Base-by-base conservation (phyloP, 148 eudicot species). In the Rhododendron ovatum region DNA sequence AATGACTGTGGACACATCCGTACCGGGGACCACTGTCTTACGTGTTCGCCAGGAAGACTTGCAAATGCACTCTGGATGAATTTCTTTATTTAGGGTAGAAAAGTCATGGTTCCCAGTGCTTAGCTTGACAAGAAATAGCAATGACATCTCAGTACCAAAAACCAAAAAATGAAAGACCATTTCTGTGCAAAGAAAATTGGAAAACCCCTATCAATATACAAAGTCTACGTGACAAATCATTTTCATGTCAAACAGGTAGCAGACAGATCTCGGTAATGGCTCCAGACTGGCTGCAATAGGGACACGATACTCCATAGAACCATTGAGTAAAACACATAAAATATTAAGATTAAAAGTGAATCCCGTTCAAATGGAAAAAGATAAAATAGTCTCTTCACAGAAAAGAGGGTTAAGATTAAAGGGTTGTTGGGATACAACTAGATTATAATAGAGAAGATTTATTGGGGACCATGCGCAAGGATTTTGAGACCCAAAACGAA, bases 391-490 rank as follows among this genome's bases (percentile, higher is more conserved):
- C 33, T 26, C 74, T 67, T 67, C 74, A 67, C 74, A 67, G 6
- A 11, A 67, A 67, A 67, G 33, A 67, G 74, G 35, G 74, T n/a
- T 11, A 1, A 67, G 33, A 67, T 11, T 67, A 67, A 67, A 67
- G 74, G 74, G 74, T 67, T 26, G 74, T 33, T 71, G 30, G 76
- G 41, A 71, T 33, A 67, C 5, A n/a, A 67, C 33, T 69, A 28
- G 17, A 3, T 69, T 13, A 69, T 69, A 0, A 41, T 41, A 41
- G 1, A 41, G 45, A 41, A 41, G 1, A 41, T 41, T 41, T 41
- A 41, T 41, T 41, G 0, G 1, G 1, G 1, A 41, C 8, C 7
- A 1, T 41, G 8, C 1, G 8, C 8, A 41, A 0, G 7, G 8
- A 1, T 41, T 41, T 41, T 41, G 45, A 41, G 45, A 41, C 45